Evolutionary conservation across 768 basidiomycete genomes (phyloP).

Genomic region (Rhodotorula sphaerocarpa): DNA sequence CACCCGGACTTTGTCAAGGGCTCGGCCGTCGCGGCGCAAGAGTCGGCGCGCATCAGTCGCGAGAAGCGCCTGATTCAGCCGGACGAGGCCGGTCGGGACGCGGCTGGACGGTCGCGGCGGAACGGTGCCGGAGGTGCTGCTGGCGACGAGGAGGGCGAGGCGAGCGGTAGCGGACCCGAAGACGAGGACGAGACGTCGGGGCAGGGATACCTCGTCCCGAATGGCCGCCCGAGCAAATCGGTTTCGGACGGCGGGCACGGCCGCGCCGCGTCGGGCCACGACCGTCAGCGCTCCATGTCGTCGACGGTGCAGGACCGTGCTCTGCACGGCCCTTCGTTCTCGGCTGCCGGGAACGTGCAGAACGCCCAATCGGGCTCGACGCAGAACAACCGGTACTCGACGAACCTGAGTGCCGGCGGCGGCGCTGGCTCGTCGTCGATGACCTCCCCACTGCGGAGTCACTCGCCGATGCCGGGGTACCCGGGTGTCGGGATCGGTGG

Average conservation of each 20-base stretch:
- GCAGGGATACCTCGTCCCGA: constrained; percentile 51
- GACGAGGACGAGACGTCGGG: constrained; percentile 55
- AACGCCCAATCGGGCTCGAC: too few relatives aligned
- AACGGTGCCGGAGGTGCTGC: not conserved
- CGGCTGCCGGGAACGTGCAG: too few relatives aligned
- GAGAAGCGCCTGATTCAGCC: not conserved
- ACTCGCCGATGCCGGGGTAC: too few relatives aligned
- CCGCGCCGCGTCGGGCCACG: not conserved
- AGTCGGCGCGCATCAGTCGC: constrained; percentile 12
- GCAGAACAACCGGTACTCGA: too few relatives aligned
- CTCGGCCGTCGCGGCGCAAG: constrained; percentile 44
- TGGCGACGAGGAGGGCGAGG: not conserved
- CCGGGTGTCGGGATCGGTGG: not conserved
- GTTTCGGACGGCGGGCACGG: not conserved
- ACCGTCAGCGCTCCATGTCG: constrained; percentile 61
- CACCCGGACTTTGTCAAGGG: constrained; percentile 88
- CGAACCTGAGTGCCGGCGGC: too few relatives aligned
- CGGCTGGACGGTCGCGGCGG: not conserved
- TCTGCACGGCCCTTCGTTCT: not conserved
- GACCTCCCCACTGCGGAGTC: constrained; percentile 5
- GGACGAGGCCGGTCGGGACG: constrained; percentile 1
- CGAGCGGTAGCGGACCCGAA: constrained; percentile 38
- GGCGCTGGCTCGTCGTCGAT: too few relatives aligned
- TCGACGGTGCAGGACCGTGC: constrained; percentile 53
- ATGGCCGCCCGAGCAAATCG: constrained; percentile 44